Conservation (phyloP, 352 stramenopile genomes). For the Phytophthora idaei region DNA sequence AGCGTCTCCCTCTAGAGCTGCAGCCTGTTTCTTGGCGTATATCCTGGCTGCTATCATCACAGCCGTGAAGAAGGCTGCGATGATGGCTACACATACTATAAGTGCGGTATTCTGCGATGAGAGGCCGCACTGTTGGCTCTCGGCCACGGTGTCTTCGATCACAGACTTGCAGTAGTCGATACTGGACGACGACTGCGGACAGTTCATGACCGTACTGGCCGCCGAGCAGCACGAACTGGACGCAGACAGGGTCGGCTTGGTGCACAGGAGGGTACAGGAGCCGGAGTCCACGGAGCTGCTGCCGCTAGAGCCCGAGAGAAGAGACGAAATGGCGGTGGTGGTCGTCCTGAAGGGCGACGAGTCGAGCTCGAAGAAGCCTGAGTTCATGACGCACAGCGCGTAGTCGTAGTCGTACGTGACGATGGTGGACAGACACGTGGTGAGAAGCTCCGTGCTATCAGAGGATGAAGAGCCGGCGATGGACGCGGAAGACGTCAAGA, state of each 20-base stretch:
- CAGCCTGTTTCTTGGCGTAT: conserved; percentile 23
- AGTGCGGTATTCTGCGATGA: conserved; percentile 40
- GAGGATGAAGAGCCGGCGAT: conserved; percentile 27
- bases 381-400: conserved; percentile 70
- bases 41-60: conserved; percentile 31
- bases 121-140: conserved; percentile 46
- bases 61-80: conserved; percentile 29
- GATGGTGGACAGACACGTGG: conserved; percentile 45
- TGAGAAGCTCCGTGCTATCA: conserved; percentile 32
- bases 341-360: conserved; percentile 10
- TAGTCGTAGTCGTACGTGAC: conserved; percentile 49
- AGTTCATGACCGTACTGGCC: conserved; percentile 25
- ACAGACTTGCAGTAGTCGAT: conserved; percentile 46
- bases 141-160: conserved; percentile 44
- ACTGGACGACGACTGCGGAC: conserved; percentile 30
- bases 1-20: background rate
- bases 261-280: conserved; percentile 43
- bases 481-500: conserved; percentile 22
- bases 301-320: conserved; percentile 17
- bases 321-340: conserved; percentile 8
- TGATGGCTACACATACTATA: conserved; percentile 27
- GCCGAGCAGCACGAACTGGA: conserved; percentile 49
- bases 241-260: conserved; percentile 29
- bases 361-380: conserved; percentile 55
- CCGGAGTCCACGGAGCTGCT: conserved; percentile 21